phyloP scores from a whole-genome alignment of 345 rosid species.

The Brassica incana region DNA sequence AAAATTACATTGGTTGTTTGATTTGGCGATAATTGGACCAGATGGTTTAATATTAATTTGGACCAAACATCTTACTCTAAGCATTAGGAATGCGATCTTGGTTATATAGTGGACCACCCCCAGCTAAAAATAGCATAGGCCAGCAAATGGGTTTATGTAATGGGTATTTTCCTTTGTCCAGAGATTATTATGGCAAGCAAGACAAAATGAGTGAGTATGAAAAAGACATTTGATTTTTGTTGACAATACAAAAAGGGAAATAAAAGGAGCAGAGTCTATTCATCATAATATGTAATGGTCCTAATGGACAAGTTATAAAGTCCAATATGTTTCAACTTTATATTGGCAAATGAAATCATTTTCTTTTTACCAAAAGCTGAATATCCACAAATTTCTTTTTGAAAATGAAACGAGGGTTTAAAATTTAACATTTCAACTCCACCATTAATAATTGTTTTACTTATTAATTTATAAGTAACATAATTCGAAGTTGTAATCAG shows the following conservation, averaged over 20 bases:
- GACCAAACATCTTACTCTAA: background rate
- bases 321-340: conserved; percentile 36
- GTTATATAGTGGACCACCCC: background rate
- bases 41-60: background rate
- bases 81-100: background rate
- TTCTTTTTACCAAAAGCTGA: conserved; percentile 7
- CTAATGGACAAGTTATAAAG: conserved; percentile 38
- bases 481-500: background rate
- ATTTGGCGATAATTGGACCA: no score
- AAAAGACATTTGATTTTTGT: conserved; percentile 54
- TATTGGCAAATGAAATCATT: conserved; percentile 35
- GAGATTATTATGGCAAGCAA: conserved; percentile 33
- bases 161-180: conserved; percentile 28
- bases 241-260: conserved; percentile 43
- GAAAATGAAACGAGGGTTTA: background rate
- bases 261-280: conserved; percentile 17
- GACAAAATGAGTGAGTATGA: conserved; percentile 44
- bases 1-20: background rate
- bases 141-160: conserved; percentile 10
- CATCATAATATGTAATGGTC: conserved; percentile 36
- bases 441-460: background rate
- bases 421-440: background rate
- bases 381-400: background rate
- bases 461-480: background rate
- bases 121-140: conserved; percentile 22